Evolutionary conservation across 257 asterid genomes (phyloP).

Genomic region (Fraxinus quadrangulata): DNA sequence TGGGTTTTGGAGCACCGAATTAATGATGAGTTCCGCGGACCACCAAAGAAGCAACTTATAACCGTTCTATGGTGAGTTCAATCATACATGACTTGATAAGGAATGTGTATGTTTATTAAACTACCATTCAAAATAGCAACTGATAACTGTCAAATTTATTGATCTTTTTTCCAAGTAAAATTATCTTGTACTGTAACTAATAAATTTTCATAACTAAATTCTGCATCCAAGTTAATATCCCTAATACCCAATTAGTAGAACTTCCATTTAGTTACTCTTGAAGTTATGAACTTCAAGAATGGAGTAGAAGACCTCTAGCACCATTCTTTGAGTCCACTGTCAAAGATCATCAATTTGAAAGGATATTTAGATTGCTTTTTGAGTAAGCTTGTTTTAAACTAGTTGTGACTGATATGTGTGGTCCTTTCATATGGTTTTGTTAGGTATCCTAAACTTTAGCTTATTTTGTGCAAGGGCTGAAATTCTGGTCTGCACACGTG

Average conservation of each 20-base stretch:
- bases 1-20: conserved; percentile 74
- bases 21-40: conserved; percentile 76
- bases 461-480: not conserved
- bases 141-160: not conserved
- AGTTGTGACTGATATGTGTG: not conserved
- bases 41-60: conserved; percentile 57
- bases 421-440: not conserved
- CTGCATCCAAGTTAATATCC: not conserved
- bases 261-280: not conserved
- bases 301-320: not conserved
- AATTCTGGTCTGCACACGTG: not conserved
- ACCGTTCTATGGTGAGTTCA: conserved; percentile 62
- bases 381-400: not conserved
- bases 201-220: not conserved
- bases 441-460: not conserved
- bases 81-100: not conserved
- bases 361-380: not conserved
- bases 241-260: not conserved
- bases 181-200: not conserved
- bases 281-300: not conserved
- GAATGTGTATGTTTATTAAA: not conserved
- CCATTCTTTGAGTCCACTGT: not conserved
- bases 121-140: not conserved
- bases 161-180: not conserved
- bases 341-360: not conserved